Evolutionary conservation across 2,329 filamentous ascomycete genomes (phyloP), one percentile per base, ranked within the genome.

Genomic region (Leptodontidium sp.): DNA sequence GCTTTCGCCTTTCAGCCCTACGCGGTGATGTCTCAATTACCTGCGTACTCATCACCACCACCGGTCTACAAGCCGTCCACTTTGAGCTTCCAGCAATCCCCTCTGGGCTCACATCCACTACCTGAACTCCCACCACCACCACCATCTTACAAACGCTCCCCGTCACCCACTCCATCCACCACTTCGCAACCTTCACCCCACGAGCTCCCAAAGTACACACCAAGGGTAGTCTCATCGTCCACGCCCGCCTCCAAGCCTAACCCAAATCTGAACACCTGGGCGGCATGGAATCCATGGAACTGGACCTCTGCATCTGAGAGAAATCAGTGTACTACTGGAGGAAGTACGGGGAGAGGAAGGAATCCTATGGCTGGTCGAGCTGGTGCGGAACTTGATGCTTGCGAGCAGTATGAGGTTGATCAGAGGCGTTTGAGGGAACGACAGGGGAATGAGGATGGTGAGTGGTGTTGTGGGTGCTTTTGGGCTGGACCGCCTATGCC

Each of bases 381-480:
- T 5, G 49, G 49, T 43, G 35, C 9, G n/a, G 49, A 52, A 5
- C 35, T 64, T 17, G 57, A 66, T 45, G 59, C 45, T 43, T 32
- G 47, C 32, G 65, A 53, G 32, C 35, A 43, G 47, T 50, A 62
- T 29, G 47, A 66, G 45, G 15, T 61, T n/a, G 45, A 55, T 12
- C 45, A 40, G 8, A 65, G 49, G 57, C 49, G 15, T 6, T n/a
- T 26, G 29, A 64, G 45, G 17, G 45, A 61, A 15, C 17, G 26
- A 35, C 45, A 49, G n/a, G 50, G 29, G n/a, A 47, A 57, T 17
- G 68, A 55, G n/a, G 62, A 45, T 45, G 52, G 62, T 21, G 68
- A 70, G 17, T 68, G 65, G 64, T 73, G 68, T 52, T 73, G 71
- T 50, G 61, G 66, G n/a, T 70, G 68, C 47, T 70, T 71, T 53